A percentile compares a stretch with the other conserved stretches of the same genome.
Conservation (phyloP, 345 rosid species). For the Hirschfeldia incana region DNA sequence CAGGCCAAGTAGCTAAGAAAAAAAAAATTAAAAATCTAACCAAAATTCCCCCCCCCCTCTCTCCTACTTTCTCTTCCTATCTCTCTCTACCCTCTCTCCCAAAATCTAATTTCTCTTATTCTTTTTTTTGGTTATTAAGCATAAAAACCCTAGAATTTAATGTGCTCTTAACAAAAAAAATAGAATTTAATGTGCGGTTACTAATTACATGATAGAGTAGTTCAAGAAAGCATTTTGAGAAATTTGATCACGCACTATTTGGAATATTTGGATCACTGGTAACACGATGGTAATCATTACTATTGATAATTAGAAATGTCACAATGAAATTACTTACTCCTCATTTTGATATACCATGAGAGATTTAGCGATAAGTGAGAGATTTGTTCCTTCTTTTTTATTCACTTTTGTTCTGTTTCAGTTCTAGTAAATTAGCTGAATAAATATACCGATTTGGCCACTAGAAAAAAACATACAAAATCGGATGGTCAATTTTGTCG, state of each 20-base stretch:
- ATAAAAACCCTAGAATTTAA: no score
- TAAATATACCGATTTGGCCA: constrained; percentile 9
- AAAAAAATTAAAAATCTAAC: no score
- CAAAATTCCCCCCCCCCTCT: no score
- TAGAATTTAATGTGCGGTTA: constrained; percentile 3
- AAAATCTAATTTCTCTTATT: no score
- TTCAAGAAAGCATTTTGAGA: background rate
- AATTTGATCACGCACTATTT: background rate
- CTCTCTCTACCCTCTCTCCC: no score
- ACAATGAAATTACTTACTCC: background rate
- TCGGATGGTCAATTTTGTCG: no score
- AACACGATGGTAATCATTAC: background rate
- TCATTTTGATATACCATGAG: constrained; percentile 1
- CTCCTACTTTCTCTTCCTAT: no score
- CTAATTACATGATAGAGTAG: background rate
- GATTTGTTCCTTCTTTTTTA: background rate
- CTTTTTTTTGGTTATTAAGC: no score
- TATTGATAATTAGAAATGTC: constrained; percentile 19
- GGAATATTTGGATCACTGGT: background rate
- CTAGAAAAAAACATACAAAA: no score
- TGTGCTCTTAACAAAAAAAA: background rate
- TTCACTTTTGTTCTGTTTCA: background rate
- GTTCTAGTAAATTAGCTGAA: constrained; percentile 4
- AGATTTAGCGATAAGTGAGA: background rate
- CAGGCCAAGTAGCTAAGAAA: no score